Percentiles rank a stretch among this genome's conserved stretches.
These are phyloP conservation scores for Wallacemonas sp. DNA, from an alignment of 208 protist genomes.

Conservation along the genomic window DNA sequence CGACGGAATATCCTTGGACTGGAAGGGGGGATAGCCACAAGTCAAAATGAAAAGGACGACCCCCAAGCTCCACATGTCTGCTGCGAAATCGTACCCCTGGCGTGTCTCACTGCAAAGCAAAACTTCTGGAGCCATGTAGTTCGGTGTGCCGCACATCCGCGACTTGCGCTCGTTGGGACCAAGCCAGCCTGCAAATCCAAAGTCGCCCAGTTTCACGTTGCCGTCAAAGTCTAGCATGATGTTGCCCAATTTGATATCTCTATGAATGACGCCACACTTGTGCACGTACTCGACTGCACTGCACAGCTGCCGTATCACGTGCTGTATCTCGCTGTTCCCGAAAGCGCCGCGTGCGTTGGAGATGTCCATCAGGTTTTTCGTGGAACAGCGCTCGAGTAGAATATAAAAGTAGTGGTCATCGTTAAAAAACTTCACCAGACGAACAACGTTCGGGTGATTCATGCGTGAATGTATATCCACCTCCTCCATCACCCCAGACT, in stretches of 20 bases:
- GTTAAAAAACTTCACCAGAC: conserved; percentile 50
- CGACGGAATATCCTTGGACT: conserved; percentile 48
- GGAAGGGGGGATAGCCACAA: conserved; percentile 85
- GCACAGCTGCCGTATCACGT: conserved; percentile 88
- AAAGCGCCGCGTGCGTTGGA: conserved; percentile 45
- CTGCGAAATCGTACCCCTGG: conserved; percentile 86
- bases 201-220: conserved; percentile 91
- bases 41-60: conserved; percentile 91
- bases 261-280: conserved; percentile 55
- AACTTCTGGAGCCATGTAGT: conserved; percentile 96
- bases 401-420: conserved; percentile 75
- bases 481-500: conserved; percentile 57
- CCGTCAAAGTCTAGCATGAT: conserved; percentile 81
- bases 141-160: conserved; percentile 95
- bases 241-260: conserved; percentile 93
- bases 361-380: conserved; percentile 56
- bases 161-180: conserved; percentile 38
- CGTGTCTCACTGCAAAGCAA: conserved; percentile 37
- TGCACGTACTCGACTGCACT: conserved; percentile 88
- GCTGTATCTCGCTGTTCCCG: conserved; percentile 44
- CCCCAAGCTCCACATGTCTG: conserved; percentile 95
- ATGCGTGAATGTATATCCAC: conserved; percentile 64
- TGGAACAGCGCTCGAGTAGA: conserved; percentile 64
- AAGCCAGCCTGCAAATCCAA: conserved; percentile 86
- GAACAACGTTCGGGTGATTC: conserved; percentile 72